phyloP scores from a whole-genome alignment of 2,329 filamentous ascomycete genomes.

The Alternaria metachromatica region DNA sequence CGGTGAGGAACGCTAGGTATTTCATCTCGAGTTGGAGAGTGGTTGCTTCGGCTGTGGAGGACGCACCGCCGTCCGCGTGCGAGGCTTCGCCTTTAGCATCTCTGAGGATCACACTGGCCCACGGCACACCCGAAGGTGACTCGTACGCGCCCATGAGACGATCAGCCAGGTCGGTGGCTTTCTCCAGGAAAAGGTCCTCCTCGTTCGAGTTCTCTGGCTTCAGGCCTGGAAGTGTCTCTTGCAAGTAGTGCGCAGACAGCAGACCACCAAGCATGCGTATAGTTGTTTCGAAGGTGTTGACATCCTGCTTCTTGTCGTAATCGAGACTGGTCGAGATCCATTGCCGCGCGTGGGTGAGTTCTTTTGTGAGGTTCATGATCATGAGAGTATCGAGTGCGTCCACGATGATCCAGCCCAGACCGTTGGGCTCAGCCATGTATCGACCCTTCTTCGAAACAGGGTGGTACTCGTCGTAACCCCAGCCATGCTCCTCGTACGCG shows the following conservation, averaged over 20 bases:
- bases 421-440: slow-evolving; percentile 81
- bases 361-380: slow-evolving; percentile 93
- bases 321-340: slow-evolving; percentile 84
- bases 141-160: slow-evolving; percentile 87
- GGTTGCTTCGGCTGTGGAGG: slow-evolving; percentile 91
- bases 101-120: slow-evolving; percentile 86
- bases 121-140: slow-evolving; percentile 84
- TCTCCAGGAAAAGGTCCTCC: slow-evolving; percentile 94
- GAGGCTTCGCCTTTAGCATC: slow-evolving; percentile 78
- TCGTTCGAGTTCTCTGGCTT: slow-evolving; percentile 75
- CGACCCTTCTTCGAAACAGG: slow-evolving; percentile 79
- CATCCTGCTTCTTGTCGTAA: slow-evolving; percentile 92
- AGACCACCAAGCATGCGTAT: slow-evolving; percentile 96
- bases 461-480: slow-evolving; percentile 90
- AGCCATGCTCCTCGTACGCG: slow-evolving; percentile 89
- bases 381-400: slow-evolving; percentile 97
- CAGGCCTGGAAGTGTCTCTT: slow-evolving; percentile 78
- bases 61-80: slow-evolving; percentile 84
- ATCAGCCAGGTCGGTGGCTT: slow-evolving; percentile 90
- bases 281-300: slow-evolving; percentile 97
- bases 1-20: slow-evolving; percentile 92
- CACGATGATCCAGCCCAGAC: slow-evolving; percentile 97
- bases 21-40: slow-evolving; percentile 96
- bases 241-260: slow-evolving; percentile 93
- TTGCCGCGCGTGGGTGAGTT: slow-evolving; percentile 81